Conservation (phyloP, 768 basidiomycete species). For the Saitozyma podzolica region DNA sequence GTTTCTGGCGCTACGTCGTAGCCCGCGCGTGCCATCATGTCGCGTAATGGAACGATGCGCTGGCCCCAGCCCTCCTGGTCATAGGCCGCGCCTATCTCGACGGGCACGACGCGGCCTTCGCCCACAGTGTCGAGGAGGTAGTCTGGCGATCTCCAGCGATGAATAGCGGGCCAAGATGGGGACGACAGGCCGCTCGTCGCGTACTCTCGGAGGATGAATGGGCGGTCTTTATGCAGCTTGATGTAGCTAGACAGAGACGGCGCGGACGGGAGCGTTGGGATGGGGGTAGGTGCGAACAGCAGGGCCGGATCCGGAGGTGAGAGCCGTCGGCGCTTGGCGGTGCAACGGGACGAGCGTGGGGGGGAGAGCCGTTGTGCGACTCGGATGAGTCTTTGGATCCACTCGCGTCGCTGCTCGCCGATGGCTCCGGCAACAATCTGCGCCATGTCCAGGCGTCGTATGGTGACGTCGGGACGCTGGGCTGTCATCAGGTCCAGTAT, state of each 20-base stretch:
- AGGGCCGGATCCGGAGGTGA: slow-evolving; percentile 15
- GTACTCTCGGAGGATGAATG: slow-evolving; percentile 73
- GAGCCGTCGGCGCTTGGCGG: neutral
- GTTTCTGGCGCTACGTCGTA: slow-evolving; percentile 35
- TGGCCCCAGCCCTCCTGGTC: slow-evolving; percentile 78
- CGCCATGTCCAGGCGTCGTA: slow-evolving; percentile 70
- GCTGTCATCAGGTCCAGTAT: slow-evolving; percentile 17
- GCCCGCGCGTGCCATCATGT: slow-evolving; percentile 61
- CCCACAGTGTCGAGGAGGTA: slow-evolving; percentile 76
- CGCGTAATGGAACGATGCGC: slow-evolving; percentile 71
- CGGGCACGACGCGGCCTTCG: slow-evolving; percentile 78
- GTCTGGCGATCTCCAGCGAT: slow-evolving; percentile 66
- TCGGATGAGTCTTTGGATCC: slow-evolving; percentile 66
- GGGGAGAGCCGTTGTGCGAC: slow-evolving; percentile 59
- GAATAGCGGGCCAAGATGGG: slow-evolving; percentile 72
- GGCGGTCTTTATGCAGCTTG: slow-evolving; percentile 55
- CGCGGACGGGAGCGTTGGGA: slow-evolving; percentile 57
- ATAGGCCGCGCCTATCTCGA: slow-evolving; percentile 86
- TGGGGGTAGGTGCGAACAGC: slow-evolving; percentile 42
- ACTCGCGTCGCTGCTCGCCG: slow-evolving; percentile 62
- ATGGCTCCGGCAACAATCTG: slow-evolving; percentile 81
- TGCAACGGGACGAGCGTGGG: neutral
- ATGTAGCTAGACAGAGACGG: slow-evolving; percentile 67
- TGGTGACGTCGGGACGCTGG: slow-evolving; percentile 18
- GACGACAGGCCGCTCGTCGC: neutral